Evolutionary conservation across 345 rosid genomes (phyloP).

Genomic region (Citrus medica): DNA sequence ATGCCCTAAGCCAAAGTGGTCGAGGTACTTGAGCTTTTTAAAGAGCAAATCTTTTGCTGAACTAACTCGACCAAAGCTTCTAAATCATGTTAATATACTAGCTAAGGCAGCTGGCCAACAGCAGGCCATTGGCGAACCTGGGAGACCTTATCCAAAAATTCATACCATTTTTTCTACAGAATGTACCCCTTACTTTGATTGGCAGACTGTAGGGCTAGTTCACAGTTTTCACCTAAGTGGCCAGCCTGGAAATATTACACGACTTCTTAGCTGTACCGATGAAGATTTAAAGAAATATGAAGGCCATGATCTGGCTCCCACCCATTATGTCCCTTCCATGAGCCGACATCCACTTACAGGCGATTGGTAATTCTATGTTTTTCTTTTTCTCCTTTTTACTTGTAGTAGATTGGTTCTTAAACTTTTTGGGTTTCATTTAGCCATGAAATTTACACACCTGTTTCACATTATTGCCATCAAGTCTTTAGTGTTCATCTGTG

Average conservation of each 20-base stretch:
- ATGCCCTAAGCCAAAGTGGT: constrained; percentile 82
- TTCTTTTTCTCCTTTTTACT: not conserved
- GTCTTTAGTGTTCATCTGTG: not conserved
- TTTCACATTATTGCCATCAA: not conserved
- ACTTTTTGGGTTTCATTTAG: not conserved
- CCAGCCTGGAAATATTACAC: constrained; percentile 90
- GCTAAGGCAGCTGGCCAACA: constrained; percentile 33
- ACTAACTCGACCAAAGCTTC: constrained; percentile 65
- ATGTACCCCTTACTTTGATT: constrained; percentile 89
- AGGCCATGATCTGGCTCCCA: constrained; percentile 94
- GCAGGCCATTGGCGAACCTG: constrained; percentile 37
- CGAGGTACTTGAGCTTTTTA: constrained; percentile 85
- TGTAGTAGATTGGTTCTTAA: not conserved
- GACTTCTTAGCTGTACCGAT: constrained; percentile 96
- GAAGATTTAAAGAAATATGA: constrained; percentile 67
- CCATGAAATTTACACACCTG: not conserved
- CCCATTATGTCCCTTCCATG: constrained; percentile 98
- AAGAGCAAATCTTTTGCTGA: constrained; percentile 91
- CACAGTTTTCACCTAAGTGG: constrained; percentile 91
- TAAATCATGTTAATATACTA: constrained; percentile 34
- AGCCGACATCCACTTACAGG: constrained; percentile 94
- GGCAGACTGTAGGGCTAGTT: constrained; percentile 97
- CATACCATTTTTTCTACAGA: constrained; percentile 95
- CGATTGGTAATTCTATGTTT: constrained; percentile 68
- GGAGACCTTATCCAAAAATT: constrained; percentile 61